Evolutionary conservation across 2,329 filamentous ascomycete species (phyloP).

Genomic region (Allantophomopsis lycopodina): DNA sequence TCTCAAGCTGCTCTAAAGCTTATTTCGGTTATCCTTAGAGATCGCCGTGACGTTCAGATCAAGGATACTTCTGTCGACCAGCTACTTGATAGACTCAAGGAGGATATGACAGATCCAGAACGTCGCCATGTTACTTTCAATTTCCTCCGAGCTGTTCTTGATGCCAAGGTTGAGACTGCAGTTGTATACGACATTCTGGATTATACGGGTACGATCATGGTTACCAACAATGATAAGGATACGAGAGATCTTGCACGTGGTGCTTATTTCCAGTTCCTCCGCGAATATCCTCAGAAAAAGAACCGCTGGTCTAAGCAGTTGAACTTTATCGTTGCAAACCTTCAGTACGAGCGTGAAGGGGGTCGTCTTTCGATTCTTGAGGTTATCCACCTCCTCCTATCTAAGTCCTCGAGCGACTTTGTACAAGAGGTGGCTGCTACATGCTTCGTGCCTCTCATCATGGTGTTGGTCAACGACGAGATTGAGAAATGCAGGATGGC

Average conservation of each 20-base stretch:
- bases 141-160: conserved; percentile 78
- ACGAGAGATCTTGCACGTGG: conserved; percentile 80
- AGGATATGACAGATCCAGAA: conserved; percentile 85
- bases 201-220: conserved; percentile 81
- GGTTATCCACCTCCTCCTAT: conserved; percentile 71
- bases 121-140: conserved; percentile 90
- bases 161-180: conserved; percentile 72
- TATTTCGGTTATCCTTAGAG: conserved; percentile 70
- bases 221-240: conserved; percentile 83
- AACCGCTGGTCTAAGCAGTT: conserved; percentile 82
- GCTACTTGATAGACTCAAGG: conserved; percentile 67
- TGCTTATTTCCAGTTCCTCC: conserved; percentile 85
- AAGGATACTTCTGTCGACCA: conserved; percentile 75
- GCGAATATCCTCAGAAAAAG: conserved; percentile 88
- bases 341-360: conserved; percentile 80
- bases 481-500: conserved; percentile 74
- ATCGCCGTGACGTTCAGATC: conserved; percentile 61
- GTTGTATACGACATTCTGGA: conserved; percentile 87
- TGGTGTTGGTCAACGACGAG: conserved; percentile 80
- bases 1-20: conserved; percentile 84
- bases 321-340: conserved; percentile 75
- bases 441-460: conserved; percentile 76
- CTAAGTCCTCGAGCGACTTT: conserved; percentile 70
- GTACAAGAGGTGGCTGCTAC: conserved; percentile 69
- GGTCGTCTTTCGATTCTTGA: conserved; percentile 91